phyloP scores from a whole-genome alignment of 2,329 filamentous ascomycete genomes.

The Coniochaeta pulveracea region DNA sequence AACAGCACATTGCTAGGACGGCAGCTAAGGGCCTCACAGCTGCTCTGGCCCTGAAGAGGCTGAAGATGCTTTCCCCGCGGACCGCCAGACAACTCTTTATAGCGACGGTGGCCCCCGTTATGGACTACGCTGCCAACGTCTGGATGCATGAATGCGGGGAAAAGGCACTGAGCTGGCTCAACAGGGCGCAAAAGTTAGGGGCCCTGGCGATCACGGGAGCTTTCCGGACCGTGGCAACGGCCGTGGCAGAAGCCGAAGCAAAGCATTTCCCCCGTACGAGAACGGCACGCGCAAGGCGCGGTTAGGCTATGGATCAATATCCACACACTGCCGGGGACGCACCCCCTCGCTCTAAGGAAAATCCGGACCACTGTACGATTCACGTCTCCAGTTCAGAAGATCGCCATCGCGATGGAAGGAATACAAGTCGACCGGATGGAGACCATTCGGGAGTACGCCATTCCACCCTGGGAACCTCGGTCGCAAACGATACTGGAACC shows the following conservation, averaged over 20 bases:
- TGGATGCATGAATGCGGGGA: constrained; percentile 4
- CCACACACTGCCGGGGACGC: constrained; percentile 9
- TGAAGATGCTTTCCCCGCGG: constrained; percentile 8
- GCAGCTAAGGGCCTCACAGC: constrained; percentile 7
- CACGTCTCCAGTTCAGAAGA: constrained; percentile 7
- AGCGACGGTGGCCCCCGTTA: constrained; percentile 9
- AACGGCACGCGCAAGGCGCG: constrained; percentile 7
- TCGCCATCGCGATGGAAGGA: constrained; percentile 4
- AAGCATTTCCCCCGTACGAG: constrained; percentile 8
- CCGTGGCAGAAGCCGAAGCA: constrained; percentile 13
- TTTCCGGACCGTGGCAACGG: constrained; percentile 12
- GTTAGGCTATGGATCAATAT: constrained; percentile 11
- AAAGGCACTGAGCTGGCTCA: constrained; percentile 3
- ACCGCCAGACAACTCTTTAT: constrained; percentile 10
- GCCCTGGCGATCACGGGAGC: constrained; percentile 12
- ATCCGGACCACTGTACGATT: constrained; percentile 6
- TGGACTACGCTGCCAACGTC: constrained; percentile 12
- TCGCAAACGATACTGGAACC: constrained; percentile 3
- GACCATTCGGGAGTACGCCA: constrained; percentile 5
- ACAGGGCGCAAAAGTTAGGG: constrained; percentile 9
- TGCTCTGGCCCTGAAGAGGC: constrained; percentile 10
- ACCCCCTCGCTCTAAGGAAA: constrained; percentile 9
- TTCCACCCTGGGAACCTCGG: constrained; percentile 6
- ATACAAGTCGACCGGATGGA: constrained; percentile 6
- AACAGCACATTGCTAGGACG: constrained; percentile 6